phyloP scores from a whole-genome alignment of 208 protist genomes.

The Tritrichomonas foetus region DNA sequence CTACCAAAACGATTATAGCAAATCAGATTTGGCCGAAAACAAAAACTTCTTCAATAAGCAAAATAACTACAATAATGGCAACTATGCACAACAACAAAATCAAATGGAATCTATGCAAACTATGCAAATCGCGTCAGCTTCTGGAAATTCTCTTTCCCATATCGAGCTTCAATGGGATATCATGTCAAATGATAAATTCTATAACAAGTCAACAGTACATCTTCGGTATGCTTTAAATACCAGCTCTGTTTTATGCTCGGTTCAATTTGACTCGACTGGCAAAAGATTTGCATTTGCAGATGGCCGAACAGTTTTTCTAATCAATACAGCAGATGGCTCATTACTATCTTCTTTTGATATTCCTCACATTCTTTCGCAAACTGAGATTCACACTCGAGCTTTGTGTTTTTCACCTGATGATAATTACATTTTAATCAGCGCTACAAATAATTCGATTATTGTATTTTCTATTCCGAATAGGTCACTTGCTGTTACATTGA shows the following conservation, averaged over 20 bases:
- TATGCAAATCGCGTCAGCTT: neutral
- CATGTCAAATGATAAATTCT: neutral
- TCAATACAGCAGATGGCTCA: neutral
- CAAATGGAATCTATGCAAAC: neutral
- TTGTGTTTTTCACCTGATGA: neutral
- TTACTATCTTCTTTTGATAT: conserved; percentile 20
- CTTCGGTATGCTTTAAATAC: neutral
- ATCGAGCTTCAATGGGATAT: neutral
- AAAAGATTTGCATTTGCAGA: neutral
- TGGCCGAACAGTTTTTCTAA: neutral
- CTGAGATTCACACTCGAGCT: neutral
- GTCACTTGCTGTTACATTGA: neutral
- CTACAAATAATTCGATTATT: neutral
- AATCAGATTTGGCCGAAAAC: no score
- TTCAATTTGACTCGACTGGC: neutral
- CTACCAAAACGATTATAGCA: no score
- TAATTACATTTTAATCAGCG: neutral
- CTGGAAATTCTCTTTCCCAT: neutral
- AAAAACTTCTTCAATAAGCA: no score
- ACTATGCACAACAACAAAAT: neutral
- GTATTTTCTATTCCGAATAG: neutral
- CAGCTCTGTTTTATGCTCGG: neutral
- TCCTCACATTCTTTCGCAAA: neutral
- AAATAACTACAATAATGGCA: no score
- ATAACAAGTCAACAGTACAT: neutral